A percentile compares a stretch with the other conserved stretches of the same genome.
Conservation (phyloP, 2,329 filamentous ascomycete genomes). For the Pestalotiopsis sp. region DNA sequence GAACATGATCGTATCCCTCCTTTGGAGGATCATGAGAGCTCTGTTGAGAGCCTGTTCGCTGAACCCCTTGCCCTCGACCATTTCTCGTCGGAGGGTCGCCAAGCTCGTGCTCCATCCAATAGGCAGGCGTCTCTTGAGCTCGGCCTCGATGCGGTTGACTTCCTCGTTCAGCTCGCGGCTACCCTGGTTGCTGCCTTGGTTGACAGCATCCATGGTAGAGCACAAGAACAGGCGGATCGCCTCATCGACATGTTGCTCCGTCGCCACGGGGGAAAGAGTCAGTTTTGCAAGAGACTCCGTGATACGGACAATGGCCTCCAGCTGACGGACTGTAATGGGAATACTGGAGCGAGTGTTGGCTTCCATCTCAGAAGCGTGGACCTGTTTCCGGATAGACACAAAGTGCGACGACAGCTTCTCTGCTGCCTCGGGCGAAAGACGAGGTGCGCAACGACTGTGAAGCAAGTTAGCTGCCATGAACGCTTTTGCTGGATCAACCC, state of each 20-base stretch:
- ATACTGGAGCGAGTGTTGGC: slow-evolving; percentile 91
- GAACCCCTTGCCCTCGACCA: slow-evolving; percentile 90
- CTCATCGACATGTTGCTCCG: slow-evolving; percentile 92
- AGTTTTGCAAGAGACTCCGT: slow-evolving; percentile 95
- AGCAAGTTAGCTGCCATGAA: slow-evolving; percentile 30
- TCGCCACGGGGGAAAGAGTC: slow-evolving; percentile 81
- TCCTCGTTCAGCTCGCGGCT: slow-evolving; percentile 92
- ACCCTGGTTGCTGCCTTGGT: slow-evolving; percentile 81
- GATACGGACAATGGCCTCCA: slow-evolving; percentile 96
- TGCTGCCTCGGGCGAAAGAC: slow-evolving; percentile 85
- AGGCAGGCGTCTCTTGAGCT: slow-evolving; percentile 82
- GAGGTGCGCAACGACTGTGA: slow-evolving; percentile 82
- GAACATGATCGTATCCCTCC: slow-evolving; percentile 85
- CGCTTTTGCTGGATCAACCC: neutral
- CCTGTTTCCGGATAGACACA: slow-evolving; percentile 91
- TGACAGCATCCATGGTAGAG: slow-evolving; percentile 96
- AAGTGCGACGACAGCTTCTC: slow-evolving; percentile 98
- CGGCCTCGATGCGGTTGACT: slow-evolving; percentile 82
- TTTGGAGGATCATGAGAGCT: slow-evolving; percentile 82
- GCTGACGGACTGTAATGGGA: slow-evolving; percentile 94
- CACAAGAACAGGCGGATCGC: slow-evolving; percentile 96
- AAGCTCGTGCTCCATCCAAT: slow-evolving; percentile 96
- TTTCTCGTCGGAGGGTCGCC: slow-evolving; percentile 82
- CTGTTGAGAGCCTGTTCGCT: slow-evolving; percentile 84
- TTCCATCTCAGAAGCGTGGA: slow-evolving; percentile 87